These are phyloP conservation scores for Lachancea mirantina DNA, from an alignment of 805 yeast genomes.

Conservation along the genomic window DNA sequence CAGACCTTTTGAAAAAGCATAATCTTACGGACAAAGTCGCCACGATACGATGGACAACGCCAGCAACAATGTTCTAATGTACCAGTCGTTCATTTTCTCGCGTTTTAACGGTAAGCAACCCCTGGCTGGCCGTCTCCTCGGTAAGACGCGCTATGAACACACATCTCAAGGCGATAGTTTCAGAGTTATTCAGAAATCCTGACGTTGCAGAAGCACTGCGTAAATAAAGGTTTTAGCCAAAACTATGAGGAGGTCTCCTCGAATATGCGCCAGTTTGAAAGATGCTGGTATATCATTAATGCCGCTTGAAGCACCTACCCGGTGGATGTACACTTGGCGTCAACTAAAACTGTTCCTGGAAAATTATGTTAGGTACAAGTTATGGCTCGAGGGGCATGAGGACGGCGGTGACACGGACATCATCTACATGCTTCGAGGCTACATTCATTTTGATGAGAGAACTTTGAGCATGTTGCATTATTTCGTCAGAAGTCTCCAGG, in stretches of 20 bases:
- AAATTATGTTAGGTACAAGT: conserved; percentile 1
- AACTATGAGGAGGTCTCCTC: conserved; percentile 1
- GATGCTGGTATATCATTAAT: conserved; percentile 3
- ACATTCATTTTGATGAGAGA: conserved; percentile 2
- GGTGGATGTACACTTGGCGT: conserved; percentile 9
- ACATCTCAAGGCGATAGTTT: conserved; percentile 2
- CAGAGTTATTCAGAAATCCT: conserved; percentile 1
- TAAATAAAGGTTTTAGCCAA: conserved; percentile 4
- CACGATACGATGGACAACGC: conserved; percentile 7
- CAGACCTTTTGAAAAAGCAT: conserved; percentile 3
- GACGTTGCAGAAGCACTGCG: conserved; percentile 1
- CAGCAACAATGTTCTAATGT: conserved; percentile 1
- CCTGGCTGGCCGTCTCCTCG: conserved; percentile 4
- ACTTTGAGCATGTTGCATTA: conserved; percentile 4
- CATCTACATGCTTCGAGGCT: background rate
- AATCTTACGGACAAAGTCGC: conserved; percentile 8
- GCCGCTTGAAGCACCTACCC: conserved; percentile 6
- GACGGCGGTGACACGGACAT: conserved; percentile 2
- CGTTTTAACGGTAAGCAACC: conserved; percentile 1
- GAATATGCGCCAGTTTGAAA: conserved; percentile 2
- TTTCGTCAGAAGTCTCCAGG: conserved; percentile 2
- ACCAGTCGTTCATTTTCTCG: conserved; percentile 1
- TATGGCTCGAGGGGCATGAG: background rate
- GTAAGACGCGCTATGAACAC: conserved; percentile 3
- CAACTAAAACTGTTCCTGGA: conserved; percentile 7